Conservation (phyloP, 768 basidiomycete genomes). For the Pleurotus ostreatus region DNA sequence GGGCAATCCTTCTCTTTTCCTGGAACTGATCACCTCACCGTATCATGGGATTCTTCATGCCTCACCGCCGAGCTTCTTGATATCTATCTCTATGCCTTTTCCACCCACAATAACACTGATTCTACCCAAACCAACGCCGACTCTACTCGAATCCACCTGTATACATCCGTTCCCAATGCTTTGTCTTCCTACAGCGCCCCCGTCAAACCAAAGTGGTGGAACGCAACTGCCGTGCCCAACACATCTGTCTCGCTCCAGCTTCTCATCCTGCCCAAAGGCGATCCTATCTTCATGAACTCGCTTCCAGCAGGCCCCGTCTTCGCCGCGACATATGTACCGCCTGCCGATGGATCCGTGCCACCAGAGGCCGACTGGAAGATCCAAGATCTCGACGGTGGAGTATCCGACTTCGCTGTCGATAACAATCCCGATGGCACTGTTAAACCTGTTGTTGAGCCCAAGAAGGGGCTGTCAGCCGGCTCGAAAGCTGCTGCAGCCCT, state of each 20-base stretch:
- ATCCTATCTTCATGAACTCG: conserved; percentile 45
- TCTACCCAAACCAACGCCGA: neutral
- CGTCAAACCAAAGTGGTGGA: conserved; percentile 68
- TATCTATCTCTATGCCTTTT: conserved; percentile 64
- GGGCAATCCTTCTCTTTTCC: conserved; percentile 38
- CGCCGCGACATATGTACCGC: conserved; percentile 52
- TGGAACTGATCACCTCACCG: conserved; percentile 41
- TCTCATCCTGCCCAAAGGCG: conserved; percentile 47
- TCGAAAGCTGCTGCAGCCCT: conserved; percentile 63
- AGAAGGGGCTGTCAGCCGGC: conserved; percentile 36
- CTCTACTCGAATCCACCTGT: conserved; percentile 49
- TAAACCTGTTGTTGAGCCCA: neutral
- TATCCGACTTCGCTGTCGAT: conserved; percentile 38
- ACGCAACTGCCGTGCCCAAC: neutral
- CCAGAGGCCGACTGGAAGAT: conserved; percentile 36
- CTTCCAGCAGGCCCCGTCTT: conserved; percentile 69
- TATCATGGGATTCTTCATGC: conserved; percentile 67
- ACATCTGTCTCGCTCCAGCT: conserved; percentile 49
- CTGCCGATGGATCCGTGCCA: conserved; percentile 33
- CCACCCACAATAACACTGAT: conserved; percentile 14
- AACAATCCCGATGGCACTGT: conserved; percentile 26
- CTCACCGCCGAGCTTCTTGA: conserved; percentile 47
- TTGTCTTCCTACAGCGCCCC: conserved; percentile 44
- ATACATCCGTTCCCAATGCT: conserved; percentile 46
- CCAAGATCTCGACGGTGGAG: conserved; percentile 18